Evolutionary conservation across 2,329 filamentous ascomycete species (phyloP), one percentile per base, ranked within the genome.

Genomic region (Westerdykella aurantiaca): DNA sequence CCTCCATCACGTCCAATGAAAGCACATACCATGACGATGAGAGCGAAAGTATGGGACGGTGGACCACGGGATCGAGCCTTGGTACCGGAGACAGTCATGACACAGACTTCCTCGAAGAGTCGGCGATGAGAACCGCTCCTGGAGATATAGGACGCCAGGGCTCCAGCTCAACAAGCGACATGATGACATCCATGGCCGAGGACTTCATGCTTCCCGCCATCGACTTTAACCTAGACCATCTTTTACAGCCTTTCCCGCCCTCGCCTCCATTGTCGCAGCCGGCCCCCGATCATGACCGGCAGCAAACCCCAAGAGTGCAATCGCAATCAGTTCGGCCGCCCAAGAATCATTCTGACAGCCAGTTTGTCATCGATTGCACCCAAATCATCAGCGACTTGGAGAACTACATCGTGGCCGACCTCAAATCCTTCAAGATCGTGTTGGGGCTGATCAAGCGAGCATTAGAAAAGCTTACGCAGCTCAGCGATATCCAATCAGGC

Each of bases 351-450:
- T 29, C 25, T 9, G 48, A 51, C 22, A 48, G 46, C 38, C 38
- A 46, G 38, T 48, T 43, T 23, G 41, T 51, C 18, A 17, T 51
- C 6, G 41, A 35, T 5, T 44, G 37, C 23, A 41, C 39, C 31
- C 38, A 51, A 11, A 48, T 51, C 7, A 40, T 39, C 16, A 46
- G 16, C 13, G 37, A 43, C 4, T 37, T 51, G 4, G 48, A 51
- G 22, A 43, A 38, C 37, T 51, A 47, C 39, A 43, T 47, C 13
- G 34, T 51, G 1, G 37, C 43, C 13, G 39, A 48, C 10, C 39
- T 51, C 7, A 44, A 44, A 22, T 41, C 41, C 2, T 33, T 48
- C 16, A 33, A 41, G 12, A 40, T 51, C 37, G 35, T 48, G 5
- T 13, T 51, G 5, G 38, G 43, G 12, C 45, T 43, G 10, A 41